These are phyloP conservation scores for Hemerocallis citrina DNA, from an alignment of 106 monocot genomes.

Conservation along the genomic window DNA sequence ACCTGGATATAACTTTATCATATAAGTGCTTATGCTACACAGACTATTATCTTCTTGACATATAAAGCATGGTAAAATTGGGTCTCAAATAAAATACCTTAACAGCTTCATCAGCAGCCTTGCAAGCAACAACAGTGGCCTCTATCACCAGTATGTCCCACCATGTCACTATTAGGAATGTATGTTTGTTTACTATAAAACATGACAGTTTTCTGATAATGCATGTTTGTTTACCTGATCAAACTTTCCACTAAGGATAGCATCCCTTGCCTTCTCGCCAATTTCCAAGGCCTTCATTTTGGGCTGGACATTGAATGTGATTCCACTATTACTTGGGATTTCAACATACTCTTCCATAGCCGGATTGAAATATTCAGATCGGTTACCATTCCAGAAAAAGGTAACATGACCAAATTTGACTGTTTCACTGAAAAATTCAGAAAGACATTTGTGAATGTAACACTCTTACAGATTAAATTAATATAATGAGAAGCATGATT, in stretches of 20 bases:
- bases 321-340: slow-evolving; percentile 78
- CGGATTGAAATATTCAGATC: slow-evolving; percentile 73
- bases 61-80: too few relatives aligned
- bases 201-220: too few relatives aligned
- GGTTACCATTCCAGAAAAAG: slow-evolving; percentile 94
- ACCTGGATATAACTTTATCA: too few relatives aligned
- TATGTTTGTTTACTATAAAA: too few relatives aligned
- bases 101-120: slow-evolving; percentile 68
- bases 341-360: slow-evolving; percentile 80
- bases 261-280: slow-evolving; percentile 71
- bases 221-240: slow-evolving; percentile 85
- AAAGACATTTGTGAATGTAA: too few relatives aligned
- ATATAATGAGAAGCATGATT: too few relatives aligned
- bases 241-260: slow-evolving; percentile 69
- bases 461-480: too few relatives aligned
- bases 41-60: too few relatives aligned
- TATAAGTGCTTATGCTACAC: too few relatives aligned
- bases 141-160: slow-evolving; percentile 91
- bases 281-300: slow-evolving; percentile 90
- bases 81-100: too few relatives aligned
- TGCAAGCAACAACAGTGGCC: slow-evolving; percentile 71
- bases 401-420: slow-evolving; percentile 96
- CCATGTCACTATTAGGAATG: slow-evolving; percentile 81
- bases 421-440: slow-evolving; percentile 52
- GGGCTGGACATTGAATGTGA: slow-evolving; percentile 84